Evolutionary conservation across 192 early-diverging fungal species (phyloP).

Genomic region (Backusella sp.): DNA sequence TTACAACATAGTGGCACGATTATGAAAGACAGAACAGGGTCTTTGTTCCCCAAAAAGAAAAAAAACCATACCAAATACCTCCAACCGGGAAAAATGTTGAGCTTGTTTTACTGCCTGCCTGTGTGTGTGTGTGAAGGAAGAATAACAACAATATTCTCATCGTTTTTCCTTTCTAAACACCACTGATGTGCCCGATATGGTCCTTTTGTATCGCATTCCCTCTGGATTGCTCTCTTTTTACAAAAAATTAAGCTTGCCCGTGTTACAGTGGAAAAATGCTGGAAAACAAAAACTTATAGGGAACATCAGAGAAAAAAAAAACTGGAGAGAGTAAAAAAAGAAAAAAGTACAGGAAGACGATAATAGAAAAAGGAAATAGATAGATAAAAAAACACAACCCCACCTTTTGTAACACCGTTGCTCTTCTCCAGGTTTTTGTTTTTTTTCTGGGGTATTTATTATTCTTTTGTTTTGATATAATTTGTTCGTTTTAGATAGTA

Average conservation of each 20-base stretch:
- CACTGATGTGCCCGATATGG: not conserved
- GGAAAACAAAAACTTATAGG: not conserved
- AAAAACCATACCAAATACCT: not conserved
- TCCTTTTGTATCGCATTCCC: not conserved
- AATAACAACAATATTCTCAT: not conserved
- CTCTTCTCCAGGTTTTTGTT: not conserved
- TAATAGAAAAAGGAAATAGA: constrained; percentile 1
- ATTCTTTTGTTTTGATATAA: not conserved
- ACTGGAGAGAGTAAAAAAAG: not conserved
- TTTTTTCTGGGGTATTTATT: not conserved
- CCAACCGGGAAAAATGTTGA: not conserved
- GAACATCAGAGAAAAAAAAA: not conserved
- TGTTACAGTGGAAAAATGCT: not conserved
- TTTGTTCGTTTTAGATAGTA: not conserved
- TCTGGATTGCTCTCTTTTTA: not conserved
- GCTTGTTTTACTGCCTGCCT: not conserved
- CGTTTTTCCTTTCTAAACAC: not conserved
- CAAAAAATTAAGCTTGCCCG: not conserved
- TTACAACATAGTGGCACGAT: not conserved
- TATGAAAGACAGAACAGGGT: constrained; percentile 6
- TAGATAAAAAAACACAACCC: not conserved
- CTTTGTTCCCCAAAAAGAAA: not conserved
- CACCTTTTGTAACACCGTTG: not conserved
- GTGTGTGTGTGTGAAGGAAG: constrained; percentile 4
- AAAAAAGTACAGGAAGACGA: not conserved